Percentiles rank a stretch among this genome's conserved stretches.
Conservation (phyloP, 768 basidiomycete species). For the Rhodosporidiobolus sp. region DNA sequence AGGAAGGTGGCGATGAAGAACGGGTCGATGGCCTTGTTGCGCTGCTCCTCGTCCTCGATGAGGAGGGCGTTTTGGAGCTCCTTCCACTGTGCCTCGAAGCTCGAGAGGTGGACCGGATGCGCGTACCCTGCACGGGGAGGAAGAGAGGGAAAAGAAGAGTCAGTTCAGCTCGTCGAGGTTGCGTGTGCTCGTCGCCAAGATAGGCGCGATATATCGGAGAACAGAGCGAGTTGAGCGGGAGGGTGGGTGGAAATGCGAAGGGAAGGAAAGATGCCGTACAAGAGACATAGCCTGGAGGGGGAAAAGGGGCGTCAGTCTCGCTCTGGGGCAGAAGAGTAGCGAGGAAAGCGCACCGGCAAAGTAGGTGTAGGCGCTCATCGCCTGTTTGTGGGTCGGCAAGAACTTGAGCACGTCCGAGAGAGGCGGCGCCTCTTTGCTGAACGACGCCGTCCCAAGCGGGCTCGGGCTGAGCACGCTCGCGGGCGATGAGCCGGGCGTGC, state of each 20-base stretch:
- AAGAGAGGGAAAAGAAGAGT: too few relatives aligned
- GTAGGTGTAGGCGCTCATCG: constrained; percentile 15
- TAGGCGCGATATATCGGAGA: too few relatives aligned
- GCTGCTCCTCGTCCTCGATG: constrained; percentile 17
- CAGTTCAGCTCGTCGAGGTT: too few relatives aligned
- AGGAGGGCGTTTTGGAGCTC: constrained; percentile 17
- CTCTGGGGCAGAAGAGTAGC: too few relatives aligned
- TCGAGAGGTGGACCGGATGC: constrained; percentile 20
- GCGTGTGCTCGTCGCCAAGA: too few relatives aligned
- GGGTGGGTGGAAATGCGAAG: too few relatives aligned
- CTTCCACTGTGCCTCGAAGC: constrained; percentile 27
- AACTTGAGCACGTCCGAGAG: constrained; percentile 29
- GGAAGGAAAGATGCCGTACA: too few relatives aligned
- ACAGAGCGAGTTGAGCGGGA: too few relatives aligned
- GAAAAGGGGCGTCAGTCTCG: too few relatives aligned
- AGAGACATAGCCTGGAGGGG: too few relatives aligned
- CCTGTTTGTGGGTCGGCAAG: constrained; percentile 16
- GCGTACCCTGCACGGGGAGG: constrained; percentile 11
- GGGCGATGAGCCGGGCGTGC: background rate
- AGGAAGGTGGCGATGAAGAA: constrained; percentile 36
- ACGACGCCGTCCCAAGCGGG: constrained; percentile 21
- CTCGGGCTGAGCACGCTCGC: constrained; percentile 10
- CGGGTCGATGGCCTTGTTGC: constrained; percentile 28
- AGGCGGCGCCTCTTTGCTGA: constrained; percentile 16
- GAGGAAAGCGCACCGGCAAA: constrained; percentile 4